phyloP scores from a whole-genome alignment of 176 grass and related monocot species.

The Carex scoparia region DNA sequence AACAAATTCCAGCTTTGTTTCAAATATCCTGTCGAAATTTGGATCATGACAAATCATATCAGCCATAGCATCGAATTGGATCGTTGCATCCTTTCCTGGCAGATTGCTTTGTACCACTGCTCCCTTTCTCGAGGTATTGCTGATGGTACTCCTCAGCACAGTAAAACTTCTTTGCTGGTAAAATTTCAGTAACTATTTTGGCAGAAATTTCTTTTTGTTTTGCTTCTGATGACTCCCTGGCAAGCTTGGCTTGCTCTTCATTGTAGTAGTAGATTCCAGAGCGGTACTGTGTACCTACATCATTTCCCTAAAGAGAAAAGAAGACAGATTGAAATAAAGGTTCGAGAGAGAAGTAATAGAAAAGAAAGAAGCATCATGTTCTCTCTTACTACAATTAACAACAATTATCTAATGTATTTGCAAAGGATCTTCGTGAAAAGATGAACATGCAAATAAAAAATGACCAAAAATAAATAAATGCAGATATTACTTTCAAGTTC shows the following conservation, averaged over 20 bases:
- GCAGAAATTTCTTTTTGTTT: slow-evolving; percentile 56
- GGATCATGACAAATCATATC: slow-evolving; percentile 15
- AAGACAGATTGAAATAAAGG: neutral
- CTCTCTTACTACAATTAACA: too few relatives aligned
- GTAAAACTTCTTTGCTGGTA: slow-evolving; percentile 74
- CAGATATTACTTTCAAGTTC: neutral
- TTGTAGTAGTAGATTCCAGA: slow-evolving; percentile 97
- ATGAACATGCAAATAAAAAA: neutral
- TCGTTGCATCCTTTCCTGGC: slow-evolving; percentile 68
- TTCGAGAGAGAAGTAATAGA: neutral
- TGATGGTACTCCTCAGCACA: slow-evolving; percentile 81
- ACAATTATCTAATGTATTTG: neutral
- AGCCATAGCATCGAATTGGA: slow-evolving; percentile 89
- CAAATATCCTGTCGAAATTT: neutral
- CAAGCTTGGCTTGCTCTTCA: slow-evolving; percentile 53
- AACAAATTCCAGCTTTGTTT: neutral
- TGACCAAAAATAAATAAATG: neutral
- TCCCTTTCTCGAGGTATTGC: slow-evolving; percentile 77
- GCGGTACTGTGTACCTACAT: slow-evolving; percentile 88
- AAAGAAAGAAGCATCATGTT: too few relatives aligned
- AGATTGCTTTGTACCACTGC: slow-evolving; percentile 35
- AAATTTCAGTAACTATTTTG: slow-evolving; percentile 71
- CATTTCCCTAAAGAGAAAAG: slow-evolving; percentile 45
- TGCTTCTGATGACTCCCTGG: slow-evolving; percentile 42
- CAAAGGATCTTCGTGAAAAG: neutral